Conservation (phyloP, 2,329 filamentous ascomycete species). For the Fusarium tanahbumbuense region DNA sequence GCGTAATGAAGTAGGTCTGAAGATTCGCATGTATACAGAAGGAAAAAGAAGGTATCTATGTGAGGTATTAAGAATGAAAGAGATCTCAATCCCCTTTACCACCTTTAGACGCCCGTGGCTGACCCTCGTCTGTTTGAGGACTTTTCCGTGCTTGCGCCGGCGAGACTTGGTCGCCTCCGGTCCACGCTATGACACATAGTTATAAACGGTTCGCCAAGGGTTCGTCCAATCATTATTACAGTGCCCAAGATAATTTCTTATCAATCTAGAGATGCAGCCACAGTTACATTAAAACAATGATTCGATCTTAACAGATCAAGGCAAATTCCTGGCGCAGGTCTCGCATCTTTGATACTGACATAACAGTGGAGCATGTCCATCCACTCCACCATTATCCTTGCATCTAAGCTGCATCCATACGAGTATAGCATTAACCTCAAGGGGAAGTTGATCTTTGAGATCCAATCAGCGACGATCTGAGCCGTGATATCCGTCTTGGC, state of each 20-base stretch:
- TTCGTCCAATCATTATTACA: background rate
- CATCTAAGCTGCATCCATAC: background rate
- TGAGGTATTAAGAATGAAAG: conserved; percentile 8
- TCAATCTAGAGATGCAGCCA: background rate
- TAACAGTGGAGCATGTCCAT: background rate
- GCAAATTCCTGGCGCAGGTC: background rate
- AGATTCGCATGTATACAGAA: too few relatives aligned
- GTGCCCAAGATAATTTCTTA: background rate
- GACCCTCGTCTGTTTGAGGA: background rate
- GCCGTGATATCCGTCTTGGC: conserved; percentile 32
- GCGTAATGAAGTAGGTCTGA: too few relatives aligned
- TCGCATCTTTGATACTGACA: background rate
- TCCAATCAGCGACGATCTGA: background rate
- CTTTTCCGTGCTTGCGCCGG: background rate
- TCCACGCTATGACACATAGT: conserved; percentile 12
- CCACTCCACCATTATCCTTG: background rate
- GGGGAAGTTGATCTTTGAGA: conserved; percentile 1
- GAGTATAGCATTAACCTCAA: background rate
- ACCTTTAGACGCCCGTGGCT: background rate
- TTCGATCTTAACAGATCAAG: conserved; percentile 6
- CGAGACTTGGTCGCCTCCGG: background rate
- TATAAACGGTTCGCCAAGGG: background rate
- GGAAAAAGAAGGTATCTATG: too few relatives aligned
- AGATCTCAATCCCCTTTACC: background rate
- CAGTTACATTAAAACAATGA: background rate